Base-by-base conservation (phyloP, 2,329 filamentous ascomycete genomes). In the Penicillium sp. region DNA sequence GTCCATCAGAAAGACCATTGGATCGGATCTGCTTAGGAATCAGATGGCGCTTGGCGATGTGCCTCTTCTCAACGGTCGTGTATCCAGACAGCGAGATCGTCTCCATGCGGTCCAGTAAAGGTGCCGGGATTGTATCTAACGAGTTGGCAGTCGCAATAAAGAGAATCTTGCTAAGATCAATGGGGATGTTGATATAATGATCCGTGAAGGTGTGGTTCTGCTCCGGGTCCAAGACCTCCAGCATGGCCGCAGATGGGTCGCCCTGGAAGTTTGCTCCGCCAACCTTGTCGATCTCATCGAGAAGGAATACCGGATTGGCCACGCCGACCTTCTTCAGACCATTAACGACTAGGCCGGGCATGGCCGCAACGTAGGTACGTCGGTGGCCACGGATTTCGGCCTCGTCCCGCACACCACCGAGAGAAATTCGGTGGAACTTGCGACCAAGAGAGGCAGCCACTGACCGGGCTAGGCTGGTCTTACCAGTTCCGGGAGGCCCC, bases 281-380 rank as follows among this genome's bases (percentile, higher is more conserved):
- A 60, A 99, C 85, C 81, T 99, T 99, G 81, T 99, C 95, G 65
- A 99, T 97, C 78, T 99, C 95, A 70, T 99, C 95, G 13, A 99
- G 86, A 46, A 99, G 79, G 77, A 99, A 90, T 55, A 99, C 93
- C 0, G 95, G 95, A 71, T 99, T 99, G 3, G 91, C 87, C 21
- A 98, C 93, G 47, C 93, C 93, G 31, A 96, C 93, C 78, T 98
- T 99, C 78, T 95, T 93, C 54, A 99, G 74, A 0, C 93, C 95
- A 72, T 92, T 93, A 29, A 98, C 93, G 57, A 99, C 90, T 54
- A 98, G 81, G 53, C 95, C 95, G 10, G 95, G 95, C 93, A 99
- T 97, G n/a, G 95, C 95, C 22, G 95, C 95, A 57, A 99, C 95
- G 71, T 99, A 99, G 0, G 95, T 99, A 65, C 95, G 84, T 55